These are phyloP conservation scores for Trichoderma simmonsii DNA, from an alignment of 2,329 filamentous ascomycete species.

Conservation along the genomic window DNA sequence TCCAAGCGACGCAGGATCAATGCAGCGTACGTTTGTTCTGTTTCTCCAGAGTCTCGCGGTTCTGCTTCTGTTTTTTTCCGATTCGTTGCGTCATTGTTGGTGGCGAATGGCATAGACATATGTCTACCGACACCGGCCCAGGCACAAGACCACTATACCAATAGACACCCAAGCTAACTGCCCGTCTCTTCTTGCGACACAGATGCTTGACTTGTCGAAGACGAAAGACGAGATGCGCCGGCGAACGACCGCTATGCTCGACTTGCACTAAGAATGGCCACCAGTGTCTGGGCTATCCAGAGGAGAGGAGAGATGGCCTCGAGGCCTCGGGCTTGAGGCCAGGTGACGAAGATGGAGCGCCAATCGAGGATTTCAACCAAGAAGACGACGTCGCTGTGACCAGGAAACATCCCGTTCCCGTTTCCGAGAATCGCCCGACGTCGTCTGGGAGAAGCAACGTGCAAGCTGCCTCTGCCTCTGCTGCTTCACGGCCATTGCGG, in stretches of 20 bases:
- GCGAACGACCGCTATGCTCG: slow-evolving; percentile 68
- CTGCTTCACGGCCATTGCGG: background rate
- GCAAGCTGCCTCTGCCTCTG: background rate
- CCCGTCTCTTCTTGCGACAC: background rate
- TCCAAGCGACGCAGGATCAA: slow-evolving; percentile 76
- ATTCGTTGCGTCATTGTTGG: background rate
- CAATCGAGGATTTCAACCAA: slow-evolving; percentile 1
- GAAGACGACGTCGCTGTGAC: slow-evolving; percentile 5
- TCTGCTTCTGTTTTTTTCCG: background rate
- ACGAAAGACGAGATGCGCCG: slow-evolving; percentile 72
- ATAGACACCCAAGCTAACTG: background rate
- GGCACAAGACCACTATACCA: background rate
- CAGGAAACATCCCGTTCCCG: background rate
- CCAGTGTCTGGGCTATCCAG: slow-evolving; percentile 64
- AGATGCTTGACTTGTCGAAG: slow-evolving; percentile 72
- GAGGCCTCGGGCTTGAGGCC: slow-evolving; percentile 26
- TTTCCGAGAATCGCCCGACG: background rate
- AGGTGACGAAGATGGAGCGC: slow-evolving; percentile 19
- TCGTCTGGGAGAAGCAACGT: slow-evolving; percentile 6
- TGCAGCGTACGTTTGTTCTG: slow-evolving; percentile 60
- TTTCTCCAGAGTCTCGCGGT: background rate
- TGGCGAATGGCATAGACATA: background rate
- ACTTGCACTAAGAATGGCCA: slow-evolving; percentile 72
- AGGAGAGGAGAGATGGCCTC: slow-evolving; percentile 46
- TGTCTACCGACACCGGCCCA: background rate